phyloP scores from a whole-genome alignment of 2,329 filamentous ascomycete genomes.

The Aspergillus piperis region DNA sequence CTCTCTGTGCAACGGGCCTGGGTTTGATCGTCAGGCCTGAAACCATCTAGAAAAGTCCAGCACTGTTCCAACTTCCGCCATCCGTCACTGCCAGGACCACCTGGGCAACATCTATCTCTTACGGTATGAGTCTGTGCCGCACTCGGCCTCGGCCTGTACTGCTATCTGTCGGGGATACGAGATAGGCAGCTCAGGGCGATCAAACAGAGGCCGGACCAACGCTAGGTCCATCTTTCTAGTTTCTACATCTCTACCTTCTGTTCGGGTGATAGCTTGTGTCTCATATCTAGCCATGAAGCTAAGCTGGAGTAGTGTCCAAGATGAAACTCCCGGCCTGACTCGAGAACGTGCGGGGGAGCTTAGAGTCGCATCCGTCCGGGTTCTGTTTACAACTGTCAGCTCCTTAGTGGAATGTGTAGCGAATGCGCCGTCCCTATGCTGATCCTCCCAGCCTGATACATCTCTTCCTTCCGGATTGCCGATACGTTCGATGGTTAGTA shows the following conservation, averaged over 20 bases:
- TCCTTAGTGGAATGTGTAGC: background rate
- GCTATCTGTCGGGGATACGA: background rate
- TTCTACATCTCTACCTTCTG: background rate
- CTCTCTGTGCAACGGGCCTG: slow-evolving; percentile 13
- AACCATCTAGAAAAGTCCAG: slow-evolving; percentile 34
- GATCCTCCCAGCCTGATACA: background rate
- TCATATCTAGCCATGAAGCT: background rate
- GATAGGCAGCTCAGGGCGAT: background rate
- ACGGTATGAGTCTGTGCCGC: background rate
- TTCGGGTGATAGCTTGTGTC: background rate
- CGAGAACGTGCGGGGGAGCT: slow-evolving; percentile 17
- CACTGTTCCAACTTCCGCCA: slow-evolving; percentile 9
- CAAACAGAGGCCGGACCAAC: background rate
- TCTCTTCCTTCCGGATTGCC: background rate
- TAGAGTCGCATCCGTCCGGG: background rate
- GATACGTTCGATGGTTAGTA: no score
- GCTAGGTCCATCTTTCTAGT: background rate
- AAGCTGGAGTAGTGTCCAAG: slow-evolving; percentile 4
- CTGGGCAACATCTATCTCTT: slow-evolving; percentile 1
- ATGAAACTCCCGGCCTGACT: background rate
- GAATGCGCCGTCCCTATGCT: background rate
- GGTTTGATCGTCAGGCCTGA: slow-evolving; percentile 38
- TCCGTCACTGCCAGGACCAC: background rate
- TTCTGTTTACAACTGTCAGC: background rate
- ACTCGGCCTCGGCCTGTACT: background rate